Evolutionary conservation across 306 rosid genomes (phyloP).

Genomic region (Hylodesmum podocarpum): DNA sequence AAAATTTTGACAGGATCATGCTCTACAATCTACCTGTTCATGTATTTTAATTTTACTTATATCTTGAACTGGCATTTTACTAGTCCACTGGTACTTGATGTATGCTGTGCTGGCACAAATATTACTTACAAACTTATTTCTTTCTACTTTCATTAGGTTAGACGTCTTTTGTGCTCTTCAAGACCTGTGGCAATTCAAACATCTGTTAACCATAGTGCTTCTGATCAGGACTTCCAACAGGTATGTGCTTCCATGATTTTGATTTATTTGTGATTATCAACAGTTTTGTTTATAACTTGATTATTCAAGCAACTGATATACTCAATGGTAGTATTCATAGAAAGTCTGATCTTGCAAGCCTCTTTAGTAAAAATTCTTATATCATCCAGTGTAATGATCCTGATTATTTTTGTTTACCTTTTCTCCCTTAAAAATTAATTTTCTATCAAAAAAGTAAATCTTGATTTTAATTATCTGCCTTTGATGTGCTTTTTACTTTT

Average conservation of each 20-base stretch:
- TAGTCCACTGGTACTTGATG: constrained; percentile 13
- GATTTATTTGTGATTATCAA: constrained; percentile 13
- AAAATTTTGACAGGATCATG: background rate
- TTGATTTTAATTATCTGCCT: constrained; percentile 9
- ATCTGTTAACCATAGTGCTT: constrained; percentile 80
- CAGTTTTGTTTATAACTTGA: constrained; percentile 18
- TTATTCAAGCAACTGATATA: constrained; percentile 17
- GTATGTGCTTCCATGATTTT: constrained; percentile 41
- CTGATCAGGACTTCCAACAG: constrained; percentile 99
- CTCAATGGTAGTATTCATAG: constrained; percentile 7
- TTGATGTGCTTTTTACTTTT: constrained; percentile 29
- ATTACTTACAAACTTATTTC: background rate
- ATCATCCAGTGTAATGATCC: background rate
- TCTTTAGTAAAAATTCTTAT: constrained; percentile 7
- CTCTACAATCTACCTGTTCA: background rate
- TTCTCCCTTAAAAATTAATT: background rate
- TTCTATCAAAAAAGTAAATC: background rate
- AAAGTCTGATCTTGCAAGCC: background rate
- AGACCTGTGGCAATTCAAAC: constrained; percentile 97
- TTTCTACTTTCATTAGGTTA: constrained; percentile 57
- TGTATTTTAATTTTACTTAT: background rate
- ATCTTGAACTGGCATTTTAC: constrained; percentile 11
- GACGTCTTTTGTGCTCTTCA: constrained; percentile 91
- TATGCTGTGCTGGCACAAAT: constrained; percentile 18
- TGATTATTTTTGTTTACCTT: background rate